These are phyloP conservation scores for Rubia peregrina DNA, from an alignment of 305 asterid species.

Conservation along the genomic window DNA sequence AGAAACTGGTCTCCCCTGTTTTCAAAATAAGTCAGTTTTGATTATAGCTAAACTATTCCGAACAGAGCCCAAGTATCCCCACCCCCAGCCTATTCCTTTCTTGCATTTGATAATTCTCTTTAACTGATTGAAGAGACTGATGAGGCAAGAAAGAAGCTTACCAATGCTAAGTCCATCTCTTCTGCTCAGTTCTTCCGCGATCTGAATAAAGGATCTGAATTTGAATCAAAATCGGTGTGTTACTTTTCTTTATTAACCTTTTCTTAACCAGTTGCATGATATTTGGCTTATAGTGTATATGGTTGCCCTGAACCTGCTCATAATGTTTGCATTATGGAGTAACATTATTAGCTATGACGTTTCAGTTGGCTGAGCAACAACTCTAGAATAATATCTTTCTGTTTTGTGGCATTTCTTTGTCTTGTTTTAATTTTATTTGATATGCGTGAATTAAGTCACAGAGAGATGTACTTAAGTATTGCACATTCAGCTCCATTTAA, in stretches of 20 bases:
- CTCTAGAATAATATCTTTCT: not conserved
- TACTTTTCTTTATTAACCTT: constrained; percentile 5
- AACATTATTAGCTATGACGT: not conserved
- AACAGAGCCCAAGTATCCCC: too few relatives aligned
- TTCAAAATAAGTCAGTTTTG: too few relatives aligned
- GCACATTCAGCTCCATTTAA: too few relatives aligned
- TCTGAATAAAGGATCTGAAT: constrained; percentile 47
- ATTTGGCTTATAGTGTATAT: not conserved
- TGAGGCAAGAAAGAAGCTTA: constrained; percentile 94
- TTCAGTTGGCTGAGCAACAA: not conserved
- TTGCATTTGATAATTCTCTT: constrained; percentile 13
- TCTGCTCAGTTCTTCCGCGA: constrained; percentile 90
- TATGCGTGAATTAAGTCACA: not conserved
- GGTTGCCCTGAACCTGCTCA: not conserved
- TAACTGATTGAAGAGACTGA: constrained; percentile 82
- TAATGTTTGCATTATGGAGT: not conserved
- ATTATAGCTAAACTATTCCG: too few relatives aligned
- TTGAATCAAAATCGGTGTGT: constrained; percentile 67
- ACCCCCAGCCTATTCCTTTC: not conserved
- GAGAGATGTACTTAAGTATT: not conserved
- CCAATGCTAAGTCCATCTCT: constrained; percentile 91
- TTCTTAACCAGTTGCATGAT: not conserved
- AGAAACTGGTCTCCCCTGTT: too few relatives aligned
- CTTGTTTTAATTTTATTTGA: not conserved
- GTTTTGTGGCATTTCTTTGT: not conserved